These are phyloP conservation scores for Colletotrichum viniferum DNA, from an alignment of 2,329 filamentous ascomycete genomes.

Conservation along the genomic window DNA sequence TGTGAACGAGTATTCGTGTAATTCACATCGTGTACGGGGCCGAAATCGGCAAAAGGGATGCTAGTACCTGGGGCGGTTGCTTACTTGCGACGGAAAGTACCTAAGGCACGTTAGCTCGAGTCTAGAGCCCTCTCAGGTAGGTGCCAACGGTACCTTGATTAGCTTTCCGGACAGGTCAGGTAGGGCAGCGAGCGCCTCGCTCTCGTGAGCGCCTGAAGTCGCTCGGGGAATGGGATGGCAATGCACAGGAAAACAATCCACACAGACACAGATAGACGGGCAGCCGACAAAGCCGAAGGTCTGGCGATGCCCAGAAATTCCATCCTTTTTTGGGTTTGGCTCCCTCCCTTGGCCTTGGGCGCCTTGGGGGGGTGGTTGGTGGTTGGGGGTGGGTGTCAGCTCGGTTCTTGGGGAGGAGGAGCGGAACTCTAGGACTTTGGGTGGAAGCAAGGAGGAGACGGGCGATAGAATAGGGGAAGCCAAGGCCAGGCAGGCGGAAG, in stretches of 20 bases:
- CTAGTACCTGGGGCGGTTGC: not conserved
- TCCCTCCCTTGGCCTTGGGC: slow-evolving; percentile 19
- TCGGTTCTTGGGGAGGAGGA: slow-evolving; percentile 4
- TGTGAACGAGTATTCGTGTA: not conserved
- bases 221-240: not conserved
- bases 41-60: not conserved
- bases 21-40: not conserved
- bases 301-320: slow-evolving; percentile 1
- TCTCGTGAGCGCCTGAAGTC: not conserved
- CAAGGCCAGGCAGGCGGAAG: not conserved
- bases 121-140: not conserved
- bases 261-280: not conserved
- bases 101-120: not conserved
- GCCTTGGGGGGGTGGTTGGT: not conserved
- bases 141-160: not conserved
- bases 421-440: slow-evolving; percentile 17
- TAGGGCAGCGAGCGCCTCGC: not conserved
- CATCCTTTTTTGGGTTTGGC: not conserved
- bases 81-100: not conserved
- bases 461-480: not conserved
- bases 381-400: not conserved
- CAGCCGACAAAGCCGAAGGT: slow-evolving; percentile 4
- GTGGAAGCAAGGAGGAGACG: not conserved
- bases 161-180: not conserved
- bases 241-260: not conserved